These are phyloP conservation scores for Platanthera zijinensis DNA, from an alignment of 106 monocot species.

Conservation along the genomic window DNA sequence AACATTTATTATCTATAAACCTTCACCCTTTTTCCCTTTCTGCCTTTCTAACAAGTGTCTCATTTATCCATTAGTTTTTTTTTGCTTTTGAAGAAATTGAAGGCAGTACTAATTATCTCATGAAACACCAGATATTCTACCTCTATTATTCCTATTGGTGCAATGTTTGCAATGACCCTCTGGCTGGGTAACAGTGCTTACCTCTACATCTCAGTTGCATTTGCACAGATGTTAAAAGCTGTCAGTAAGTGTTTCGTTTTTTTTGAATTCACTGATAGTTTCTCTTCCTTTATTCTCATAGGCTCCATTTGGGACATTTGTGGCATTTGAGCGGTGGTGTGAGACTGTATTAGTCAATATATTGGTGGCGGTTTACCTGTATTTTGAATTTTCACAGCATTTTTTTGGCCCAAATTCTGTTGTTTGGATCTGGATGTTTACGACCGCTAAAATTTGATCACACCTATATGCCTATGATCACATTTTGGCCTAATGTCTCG, in stretches of 20 bases:
- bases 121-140: conserved; percentile 61
- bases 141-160: conserved; percentile 92
- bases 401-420: too few relatives aligned
- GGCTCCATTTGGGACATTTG: too few relatives aligned
- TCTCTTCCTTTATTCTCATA: not conserved
- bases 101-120: not conserved
- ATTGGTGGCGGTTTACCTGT: too few relatives aligned
- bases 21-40: not conserved
- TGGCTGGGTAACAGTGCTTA: conserved; percentile 99
- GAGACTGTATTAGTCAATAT: not conserved
- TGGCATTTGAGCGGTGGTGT: too few relatives aligned
- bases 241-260: conserved; percentile 48
- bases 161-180: conserved; percentile 97
- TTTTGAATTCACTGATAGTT: not conserved
- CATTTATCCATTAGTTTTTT: not conserved
- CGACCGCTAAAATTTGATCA: too few relatives aligned
- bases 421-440: too few relatives aligned
- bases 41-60: not conserved
- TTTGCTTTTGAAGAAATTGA: not conserved
- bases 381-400: too few relatives aligned
- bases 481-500: too few relatives aligned
- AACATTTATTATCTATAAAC: not conserved
- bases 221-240: conserved; percentile 99
- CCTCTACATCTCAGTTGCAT: conserved; percentile 96
- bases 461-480: too few relatives aligned